Base-by-base conservation (phyloP, 305 asterid genomes). In the Solanum chacoense region DNA sequence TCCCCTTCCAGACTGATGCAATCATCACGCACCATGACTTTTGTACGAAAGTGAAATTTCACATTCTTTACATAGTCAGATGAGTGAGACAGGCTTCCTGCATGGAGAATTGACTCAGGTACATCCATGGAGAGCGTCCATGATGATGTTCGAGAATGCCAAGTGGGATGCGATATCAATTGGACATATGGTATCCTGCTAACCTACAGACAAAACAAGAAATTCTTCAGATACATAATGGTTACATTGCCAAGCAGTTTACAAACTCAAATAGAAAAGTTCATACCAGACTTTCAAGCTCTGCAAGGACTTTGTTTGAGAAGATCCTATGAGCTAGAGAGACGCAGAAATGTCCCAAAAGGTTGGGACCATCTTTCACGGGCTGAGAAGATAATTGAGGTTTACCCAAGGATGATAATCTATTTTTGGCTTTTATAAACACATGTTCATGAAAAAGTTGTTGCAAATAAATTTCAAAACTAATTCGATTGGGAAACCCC, bases 321-420 rank as follows among this genome's bases (percentile, higher is more conserved):
- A 96, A 96, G 92, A 96, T 97, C 89, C 99, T 93, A 91, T 97
- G 99, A 89, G 98, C 96, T 88, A 97, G 94, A 90, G 99, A 95
- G 94, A 93, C 91, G 93, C 98, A 94, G 90, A 96, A 97, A 93
- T 97, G 99, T 85, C 95, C 95, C 50, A 97, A 96, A 90, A 95
- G 94, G 91, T 91, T 95, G 34, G 94, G 86, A 81, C 84, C 92
- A 80, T 94, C 98, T 93, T 94, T 95, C 63, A 73, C 88, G 77
- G 94, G 92, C 91, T 90, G 96, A 88, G 92, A 91, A 90, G 94
- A 89, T 89, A 79, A 73, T 90, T 92, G 96, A 91, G 89, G 91
- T 90, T 89, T 94, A 79, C 89, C 88, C 73, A 93, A 91, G 85
- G 93, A 90, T 87, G 90, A 87, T 67, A 93, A 89, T 92, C 93